Evolutionary conservation across 345 rosid species (phyloP).

Genomic region (Lumnitzera littorea): DNA sequence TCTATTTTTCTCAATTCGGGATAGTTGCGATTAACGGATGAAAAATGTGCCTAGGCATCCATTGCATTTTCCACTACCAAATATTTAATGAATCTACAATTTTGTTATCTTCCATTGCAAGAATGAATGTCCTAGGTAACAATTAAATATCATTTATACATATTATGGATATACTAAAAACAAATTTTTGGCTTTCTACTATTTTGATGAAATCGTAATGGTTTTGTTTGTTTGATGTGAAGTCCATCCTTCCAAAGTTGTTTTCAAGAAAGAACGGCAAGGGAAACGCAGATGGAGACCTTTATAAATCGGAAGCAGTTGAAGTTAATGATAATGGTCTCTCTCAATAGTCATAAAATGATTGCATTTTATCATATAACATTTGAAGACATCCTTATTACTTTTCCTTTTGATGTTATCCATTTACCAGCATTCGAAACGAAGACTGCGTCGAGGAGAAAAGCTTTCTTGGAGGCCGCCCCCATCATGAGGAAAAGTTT

Average conservation of each 20-base stretch:
- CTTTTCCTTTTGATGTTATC: not conserved
- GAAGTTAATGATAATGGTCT: conserved; percentile 24
- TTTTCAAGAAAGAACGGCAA: conserved; percentile 45
- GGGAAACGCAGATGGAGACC: conserved; percentile 25
- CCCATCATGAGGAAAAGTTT: conserved; percentile 46
- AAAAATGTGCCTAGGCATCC: no score
- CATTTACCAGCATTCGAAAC: conserved; percentile 31
- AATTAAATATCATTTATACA: no score
- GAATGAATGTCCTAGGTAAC: no score
- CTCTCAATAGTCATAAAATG: not conserved
- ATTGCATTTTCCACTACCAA: no score
- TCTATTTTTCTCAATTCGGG: not conserved
- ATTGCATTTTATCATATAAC: no score
- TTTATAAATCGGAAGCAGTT: conserved; percentile 18
- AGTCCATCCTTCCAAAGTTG: conserved; percentile 67
- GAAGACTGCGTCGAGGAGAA: conserved; percentile 26
- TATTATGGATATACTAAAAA: no score
- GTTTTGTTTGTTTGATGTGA: not conserved
- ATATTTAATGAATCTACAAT: not conserved
- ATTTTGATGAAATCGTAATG: not conserved
- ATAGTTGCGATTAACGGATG: not conserved
- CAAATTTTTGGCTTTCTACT: no score
- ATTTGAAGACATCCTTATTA: not conserved
- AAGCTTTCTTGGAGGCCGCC: conserved; percentile 39
- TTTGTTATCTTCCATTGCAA: conserved; percentile 1